Percentiles rank a stretch among this genome's conserved stretches.
Evolutionary conservation across 306 rosid species (phyloP).

Genomic region (Pyrus betulifolia): DNA sequence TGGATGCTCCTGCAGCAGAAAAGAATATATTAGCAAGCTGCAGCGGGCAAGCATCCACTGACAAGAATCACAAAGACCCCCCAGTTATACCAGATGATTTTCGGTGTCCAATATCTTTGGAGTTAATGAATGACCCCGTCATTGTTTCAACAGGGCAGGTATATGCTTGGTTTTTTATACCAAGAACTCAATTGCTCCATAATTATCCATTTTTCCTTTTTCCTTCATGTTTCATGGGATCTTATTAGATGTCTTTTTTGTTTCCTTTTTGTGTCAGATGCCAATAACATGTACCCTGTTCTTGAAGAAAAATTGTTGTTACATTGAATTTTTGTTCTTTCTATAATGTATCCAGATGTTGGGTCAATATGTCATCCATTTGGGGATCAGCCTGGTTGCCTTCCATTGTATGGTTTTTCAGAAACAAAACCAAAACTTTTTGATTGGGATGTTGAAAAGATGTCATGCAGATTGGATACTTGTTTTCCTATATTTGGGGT

Average conservation of each 20-base stretch:
- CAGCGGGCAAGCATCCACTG: constrained; percentile 38
- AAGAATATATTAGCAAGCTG: constrained; percentile 37
- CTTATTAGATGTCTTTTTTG: not conserved
- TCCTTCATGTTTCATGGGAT: not conserved
- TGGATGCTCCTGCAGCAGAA: constrained; percentile 38
- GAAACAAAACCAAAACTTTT: not conserved
- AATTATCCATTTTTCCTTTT: not conserved
- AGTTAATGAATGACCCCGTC: constrained; percentile 93
- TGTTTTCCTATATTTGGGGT: not conserved
- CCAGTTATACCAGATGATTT: constrained; percentile 80
- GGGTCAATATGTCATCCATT: not conserved
- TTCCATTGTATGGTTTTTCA: not conserved
- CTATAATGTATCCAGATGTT: constrained; percentile 4
- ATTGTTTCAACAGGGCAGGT: constrained; percentile 99
- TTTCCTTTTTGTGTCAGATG: not conserved
- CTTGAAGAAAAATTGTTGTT: not conserved
- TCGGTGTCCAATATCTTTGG: constrained; percentile 93
- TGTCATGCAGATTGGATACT: constrained; percentile 11
- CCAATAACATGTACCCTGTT: not conserved
- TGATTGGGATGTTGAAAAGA: not conserved
- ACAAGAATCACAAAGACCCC: constrained; percentile 42
- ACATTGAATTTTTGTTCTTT: constrained; percentile 16
- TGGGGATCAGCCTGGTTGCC: not conserved
- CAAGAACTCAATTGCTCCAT: not conserved
- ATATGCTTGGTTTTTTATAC: constrained; percentile 13